Evolutionary conservation across 768 basidiomycete genomes (phyloP), one percentile per base, ranked within the genome.

Genomic region (Amanita rubescens): DNA sequence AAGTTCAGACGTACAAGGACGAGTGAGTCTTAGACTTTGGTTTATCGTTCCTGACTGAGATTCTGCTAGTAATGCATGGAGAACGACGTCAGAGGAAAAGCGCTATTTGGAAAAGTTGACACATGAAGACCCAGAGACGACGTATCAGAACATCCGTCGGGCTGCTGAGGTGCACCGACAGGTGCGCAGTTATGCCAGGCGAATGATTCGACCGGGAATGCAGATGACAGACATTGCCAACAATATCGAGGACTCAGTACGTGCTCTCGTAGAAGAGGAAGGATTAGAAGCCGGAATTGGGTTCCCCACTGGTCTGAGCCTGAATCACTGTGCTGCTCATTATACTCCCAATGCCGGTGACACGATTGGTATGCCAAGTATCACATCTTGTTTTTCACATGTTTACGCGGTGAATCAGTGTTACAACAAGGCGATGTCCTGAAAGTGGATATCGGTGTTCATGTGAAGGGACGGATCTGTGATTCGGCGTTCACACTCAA

Each of bases 401-500:
- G 22, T 32, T 58, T 53, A 45, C 20, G 20, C n/a, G 14, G 39
- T 49, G 15, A 30, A 39, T 35, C 30, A 94, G 94, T 94, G 22
- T 72, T 98, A 32, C 76, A 87, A 64, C 71, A 80, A 53, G 82
- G 84, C 34, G 95, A 98, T 63, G 87, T 97, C 15, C 75, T 99
- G 57, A 98, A 99, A 72, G 93, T 99, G 45, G 96, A 99, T 65
- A 81, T 99, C 61, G 96, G 96, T 48, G 94, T 98, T 3, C 96
- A 99, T 58, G 94, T 98, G 33, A 89, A 88, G 62, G 96, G 95
- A n/a, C 78, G 91, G 49, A 99, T 98, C 55, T 66, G 84, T 24
- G 96, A 99, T 67, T 97, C 94, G 45, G 96, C 96, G 3, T 98
- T 98, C 69, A 99, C 96, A 3, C 72, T 97, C 63, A 80, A 74